Evolutionary conservation across 169 alveolate species (phyloP).

Genomic region (Eimeria brunetti): DNA sequence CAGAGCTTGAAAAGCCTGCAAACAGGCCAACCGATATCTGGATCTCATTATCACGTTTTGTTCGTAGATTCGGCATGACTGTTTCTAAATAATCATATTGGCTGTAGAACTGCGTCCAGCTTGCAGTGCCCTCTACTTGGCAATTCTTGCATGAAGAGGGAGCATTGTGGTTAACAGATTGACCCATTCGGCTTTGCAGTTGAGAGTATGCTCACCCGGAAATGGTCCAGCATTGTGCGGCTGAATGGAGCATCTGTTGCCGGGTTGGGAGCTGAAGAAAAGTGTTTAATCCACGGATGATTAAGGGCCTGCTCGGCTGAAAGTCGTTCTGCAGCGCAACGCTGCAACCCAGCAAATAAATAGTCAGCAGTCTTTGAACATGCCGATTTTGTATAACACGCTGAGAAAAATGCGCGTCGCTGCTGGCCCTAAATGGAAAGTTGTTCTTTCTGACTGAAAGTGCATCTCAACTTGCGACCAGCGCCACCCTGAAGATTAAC

Average conservation of each 20-base stretch:
- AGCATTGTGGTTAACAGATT: neutral
- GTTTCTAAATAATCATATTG: neutral
- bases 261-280: slow-evolving; percentile 62
- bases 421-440: neutral
- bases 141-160: neutral
- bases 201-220: slow-evolving; percentile 45
- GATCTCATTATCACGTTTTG: neutral
- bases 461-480: neutral
- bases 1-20: slow-evolving; percentile 80
- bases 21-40: neutral
- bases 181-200: neutral
- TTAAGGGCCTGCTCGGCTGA: slow-evolving; percentile 93
- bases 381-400: neutral
- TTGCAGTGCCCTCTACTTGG: neutral
- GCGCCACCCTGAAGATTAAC: neutral
- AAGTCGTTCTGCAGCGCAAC: slow-evolving; percentile 77
- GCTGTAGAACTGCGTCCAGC: neutral
- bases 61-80: neutral
- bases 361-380: slow-evolving; percentile 16
- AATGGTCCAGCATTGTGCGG: slow-evolving; percentile 72
- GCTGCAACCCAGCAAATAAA: slow-evolving; percentile 59
- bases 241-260: slow-evolving; percentile 77
- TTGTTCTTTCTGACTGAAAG: too few species aligned
- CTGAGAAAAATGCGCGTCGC: neutral
- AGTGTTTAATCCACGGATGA: slow-evolving; percentile 94